These are phyloP conservation scores for Aspergillus pseudotamarii DNA, from an alignment of 2,329 filamentous ascomycete species.

Conservation along the genomic window DNA sequence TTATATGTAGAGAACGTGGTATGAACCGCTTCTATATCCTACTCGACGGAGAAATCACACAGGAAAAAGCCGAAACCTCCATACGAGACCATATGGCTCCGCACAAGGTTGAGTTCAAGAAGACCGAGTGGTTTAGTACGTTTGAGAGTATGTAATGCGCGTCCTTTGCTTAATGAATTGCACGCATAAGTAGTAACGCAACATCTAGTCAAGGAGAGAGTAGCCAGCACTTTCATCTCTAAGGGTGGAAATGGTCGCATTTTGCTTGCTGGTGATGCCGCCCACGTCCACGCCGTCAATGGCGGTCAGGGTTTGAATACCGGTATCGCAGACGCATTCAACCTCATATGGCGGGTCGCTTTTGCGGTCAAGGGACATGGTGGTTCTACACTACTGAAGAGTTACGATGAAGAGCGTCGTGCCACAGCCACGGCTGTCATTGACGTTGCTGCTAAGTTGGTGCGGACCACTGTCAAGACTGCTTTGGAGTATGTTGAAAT, in stretches of 20 bases:
- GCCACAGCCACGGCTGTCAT: not conserved
- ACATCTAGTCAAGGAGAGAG: conserved; percentile 4
- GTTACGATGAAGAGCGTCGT: conserved; percentile 6
- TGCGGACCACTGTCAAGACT: conserved; percentile 8
- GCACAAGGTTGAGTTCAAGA: not conserved
- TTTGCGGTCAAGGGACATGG: conserved; percentile 2
- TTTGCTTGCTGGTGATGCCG: not conserved
- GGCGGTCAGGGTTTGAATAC: conserved; percentile 10
- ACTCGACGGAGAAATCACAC: conserved; percentile 4
- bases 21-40: conserved; percentile 7
- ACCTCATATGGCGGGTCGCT: conserved; percentile 3
- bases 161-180: not conserved
- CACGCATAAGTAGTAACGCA: not conserved
- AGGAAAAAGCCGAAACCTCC: conserved; percentile 1
- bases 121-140: conserved; percentile 7
- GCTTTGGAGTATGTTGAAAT: conserved; percentile 8
- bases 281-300: conserved; percentile 9
- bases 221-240: conserved; percentile 6
- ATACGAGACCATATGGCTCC: conserved; percentile 7
- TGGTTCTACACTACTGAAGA: not conserved
- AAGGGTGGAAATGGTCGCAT: conserved; percentile 4
- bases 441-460: conserved; percentile 6
- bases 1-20: not conserved
- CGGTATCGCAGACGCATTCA: conserved; percentile 10
- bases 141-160: conserved; percentile 5